Evolutionary conservation across 139 green algal species (phyloP), one percentile per base, ranked within the genome.

Genomic region (Coelastrella sp.): DNA sequence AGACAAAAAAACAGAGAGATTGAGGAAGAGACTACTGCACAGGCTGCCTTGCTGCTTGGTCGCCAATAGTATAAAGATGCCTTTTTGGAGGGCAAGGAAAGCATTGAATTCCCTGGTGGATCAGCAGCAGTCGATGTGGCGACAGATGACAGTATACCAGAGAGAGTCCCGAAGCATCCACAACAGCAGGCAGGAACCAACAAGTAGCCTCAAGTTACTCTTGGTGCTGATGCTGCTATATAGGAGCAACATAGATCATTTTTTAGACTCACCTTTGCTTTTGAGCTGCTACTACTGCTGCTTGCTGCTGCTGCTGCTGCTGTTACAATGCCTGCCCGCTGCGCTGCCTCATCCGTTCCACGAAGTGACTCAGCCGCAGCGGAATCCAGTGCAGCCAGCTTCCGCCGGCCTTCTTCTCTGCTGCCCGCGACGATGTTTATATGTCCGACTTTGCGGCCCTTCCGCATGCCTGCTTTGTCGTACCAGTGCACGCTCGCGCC

Each of bases 391-490:
- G 24, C 35, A 0, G 85, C 87, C 78, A 99, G 93, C 63, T 92
- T 85, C 56, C 84, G 57, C 19, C 94, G 90, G 5, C 87, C 94
- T 90, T 96, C 90, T 35, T 87, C 87, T 6, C 93, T 87, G 66
- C 82, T 93, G 6, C 73, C 22, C 6, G 82, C 96, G 58, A 98
- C 91, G 12, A 98, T 94, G n/a, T 96, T 99, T 89, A 98, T 92
- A 91, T 98, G 97, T 8, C 97, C 97, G 10, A 98, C 90, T 93
- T 99, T 98, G 68, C 97, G 92, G 82, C 73, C 85, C 88, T 90
- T 85, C 11, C 88, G 86, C 90, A 88, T 92, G 79, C 90, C 93
- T 6, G 91, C 89, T 92, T 99, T 99, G 82, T 95, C 97, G 88
- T 99, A 99, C 98, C 98, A 99, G 94, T 80, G 74, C 3, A 80